Base-by-base conservation (phyloP, 2,329 filamentous ascomycete genomes). In the Clarireedia monteithiana region DNA sequence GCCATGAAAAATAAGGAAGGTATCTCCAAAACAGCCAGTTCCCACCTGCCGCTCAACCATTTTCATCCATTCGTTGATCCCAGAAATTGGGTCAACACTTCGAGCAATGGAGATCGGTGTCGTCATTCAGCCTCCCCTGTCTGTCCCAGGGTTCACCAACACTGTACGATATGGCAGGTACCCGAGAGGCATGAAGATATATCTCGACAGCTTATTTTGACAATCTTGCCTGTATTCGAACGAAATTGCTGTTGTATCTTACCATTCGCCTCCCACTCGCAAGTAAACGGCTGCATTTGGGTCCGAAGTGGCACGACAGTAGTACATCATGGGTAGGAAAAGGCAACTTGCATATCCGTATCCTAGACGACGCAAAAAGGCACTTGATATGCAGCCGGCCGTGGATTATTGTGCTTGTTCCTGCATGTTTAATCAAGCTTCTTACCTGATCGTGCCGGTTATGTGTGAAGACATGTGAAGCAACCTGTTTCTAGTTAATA, bases 321-420 rank as follows among this genome's bases (percentile, higher is more conserved):
- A 24, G 10, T 44, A 23, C 23, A 27, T 14, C 6, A 30, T 26
- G 44, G 24, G 4, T 47, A 27, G 30, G 30, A 47, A 47, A 47
- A n/a, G 47, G 47, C 47, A 36, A n/a, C 38, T 15, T 38, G 53
- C 53, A 39, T 50, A 50, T 12, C 53, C 53, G 53, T 55, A 36
- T 14, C 5, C 24, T 45, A 39, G 47, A 55, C 36, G 45, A 38
- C 53, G 9, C 53, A 50, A 38, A 47, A 30, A 27, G 20, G 26
- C 38, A 34, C 30, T 38, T 27, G 39, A 27, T 23, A 42, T 50
- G 39, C 20, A 45, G 15, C 39, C 24, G 15, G 38, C 53, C 53
- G 53, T 50, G 27, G 27, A 26, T 36, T 50, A 42, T 42, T 51
- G 30, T 39, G 39, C 17, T 56, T 42, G 49, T 53, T 53, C 34